Base-by-base conservation (phyloP, 2,329 filamentous ascomycete species). In the Scolecobasidium constrictum region DNA sequence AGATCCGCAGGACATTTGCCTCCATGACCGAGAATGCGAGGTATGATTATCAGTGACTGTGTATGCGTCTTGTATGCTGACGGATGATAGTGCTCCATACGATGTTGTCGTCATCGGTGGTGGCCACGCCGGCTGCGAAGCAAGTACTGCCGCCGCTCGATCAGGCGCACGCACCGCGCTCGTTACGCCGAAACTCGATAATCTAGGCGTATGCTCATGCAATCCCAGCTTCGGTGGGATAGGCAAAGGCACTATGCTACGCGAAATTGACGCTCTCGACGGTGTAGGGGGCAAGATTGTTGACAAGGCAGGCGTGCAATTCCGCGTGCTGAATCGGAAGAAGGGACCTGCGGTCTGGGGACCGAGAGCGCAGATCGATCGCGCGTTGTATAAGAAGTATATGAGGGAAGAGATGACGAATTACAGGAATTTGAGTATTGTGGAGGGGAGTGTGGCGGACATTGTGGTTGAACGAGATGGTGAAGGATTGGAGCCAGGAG, bases 161-260 rank as follows among this genome's bases (percentile, higher is more conserved):
- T 77, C 84, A 13, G 92, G 92, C 41, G 92, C 90, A 39, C 79
- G 81, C 53, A 96, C 92, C 34, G 90, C 83, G 2, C 75, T 98
- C 50, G 72, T 98, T 38, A 98, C 92, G 1, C 92, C 90, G 2
- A 86, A 83, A 47, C 63, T 86, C 45, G 81, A 88, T 46, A 94
- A 95, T 53, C 78, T 96, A 16, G 90, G 90, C 43, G 86, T 92
- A 21, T 96, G 90, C 66, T 95, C 88, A 26, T 96, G 90, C 66
- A 96, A 96, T 59, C 90, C 90, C 2, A 94, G 86, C 49, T 94
- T 98, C 57, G 92, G 92, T 31, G 92, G 92, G n/a, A 96, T 98
- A 52, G 92, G 92, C 35, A 98, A 98, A 60, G 92, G 92, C 13
- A 96, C 86, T 7, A 95, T 98, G 69, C 69, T 98, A 40, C 81